Evolutionary conservation across 2,329 filamentous ascomycete species (phyloP).

Genomic region (Exophiala aquamarina): DNA sequence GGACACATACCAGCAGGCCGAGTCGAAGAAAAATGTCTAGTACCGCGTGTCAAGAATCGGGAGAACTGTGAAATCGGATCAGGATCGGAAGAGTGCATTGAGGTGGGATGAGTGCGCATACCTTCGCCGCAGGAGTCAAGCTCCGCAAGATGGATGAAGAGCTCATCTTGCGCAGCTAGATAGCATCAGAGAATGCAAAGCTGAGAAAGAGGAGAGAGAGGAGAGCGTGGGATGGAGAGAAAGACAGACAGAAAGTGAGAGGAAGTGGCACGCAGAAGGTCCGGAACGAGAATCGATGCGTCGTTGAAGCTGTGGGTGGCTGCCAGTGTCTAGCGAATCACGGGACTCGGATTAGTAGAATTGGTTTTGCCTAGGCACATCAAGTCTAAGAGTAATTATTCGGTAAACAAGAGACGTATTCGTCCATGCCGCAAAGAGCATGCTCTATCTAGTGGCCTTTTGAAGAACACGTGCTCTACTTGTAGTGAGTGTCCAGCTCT

Average conservation of each 20-base stretch:
- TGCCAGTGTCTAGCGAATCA: not conserved
- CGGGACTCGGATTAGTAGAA: constrained; percentile 1
- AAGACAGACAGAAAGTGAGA: not conserved
- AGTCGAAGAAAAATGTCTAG: constrained; percentile 83
- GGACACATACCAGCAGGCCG: constrained; percentile 68
- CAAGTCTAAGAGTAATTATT: too few species aligned
- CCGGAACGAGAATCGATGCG: constrained; percentile 25
- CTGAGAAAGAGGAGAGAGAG: constrained; percentile 5
- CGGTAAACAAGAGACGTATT: too few species aligned
- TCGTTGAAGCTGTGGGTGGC: constrained; percentile 1
- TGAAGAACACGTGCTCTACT: too few species aligned
- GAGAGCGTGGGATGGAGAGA: constrained; percentile 1
- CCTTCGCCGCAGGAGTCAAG: constrained; percentile 49
- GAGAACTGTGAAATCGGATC: constrained; percentile 55
- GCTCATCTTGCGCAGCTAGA: constrained; percentile 43
- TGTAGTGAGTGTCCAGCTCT: too few species aligned
- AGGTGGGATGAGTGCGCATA: constrained; percentile 31
- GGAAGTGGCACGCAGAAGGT: constrained; percentile 34
- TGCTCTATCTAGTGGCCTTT: too few species aligned
- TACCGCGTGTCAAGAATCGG: constrained; percentile 62
- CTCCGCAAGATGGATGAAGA: constrained; percentile 49
- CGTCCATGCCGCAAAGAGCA: too few species aligned
- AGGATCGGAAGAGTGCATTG: constrained; percentile 16
- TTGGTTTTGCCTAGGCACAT: not conserved
- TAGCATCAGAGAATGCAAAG: constrained; percentile 6